phyloP scores from a whole-genome alignment of 192 early-diverging fungal species.

The Linnemannia schmuckeri region DNA sequence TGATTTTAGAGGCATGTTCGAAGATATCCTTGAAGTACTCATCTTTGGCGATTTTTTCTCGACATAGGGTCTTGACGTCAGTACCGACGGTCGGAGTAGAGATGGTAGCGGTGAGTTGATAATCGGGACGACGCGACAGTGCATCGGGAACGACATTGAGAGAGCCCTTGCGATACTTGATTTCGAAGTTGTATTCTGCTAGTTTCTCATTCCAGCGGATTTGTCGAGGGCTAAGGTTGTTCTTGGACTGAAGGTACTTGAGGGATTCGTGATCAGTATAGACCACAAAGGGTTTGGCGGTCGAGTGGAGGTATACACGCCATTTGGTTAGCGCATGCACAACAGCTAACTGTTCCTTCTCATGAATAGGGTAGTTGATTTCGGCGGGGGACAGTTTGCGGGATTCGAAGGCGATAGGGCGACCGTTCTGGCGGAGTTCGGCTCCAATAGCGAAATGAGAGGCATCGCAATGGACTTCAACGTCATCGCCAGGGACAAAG shows the following conservation, averaged over 20 bases:
- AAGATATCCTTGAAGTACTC: conserved; percentile 5
- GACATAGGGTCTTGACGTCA: not conserved
- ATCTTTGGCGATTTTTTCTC: not conserved
- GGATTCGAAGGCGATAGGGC: conserved; percentile 36
- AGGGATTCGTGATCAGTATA: conserved; percentile 55
- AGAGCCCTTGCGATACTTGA: not conserved
- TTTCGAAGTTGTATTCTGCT: too few species aligned
- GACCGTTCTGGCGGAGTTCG: conserved; percentile 21
- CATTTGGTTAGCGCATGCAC: too few species aligned
- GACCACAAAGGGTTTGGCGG: too few species aligned
- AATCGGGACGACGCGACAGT: conserved; percentile 29
- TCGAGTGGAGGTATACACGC: too few species aligned
- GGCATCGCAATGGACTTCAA: conserved; percentile 22
- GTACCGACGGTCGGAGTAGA: not conserved
- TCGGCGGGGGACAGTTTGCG: conserved; percentile 34
- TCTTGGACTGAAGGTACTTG: conserved; percentile 41
- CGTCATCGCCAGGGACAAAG: not conserved
- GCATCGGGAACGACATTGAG: conserved; percentile 48
- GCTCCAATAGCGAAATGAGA: conserved; percentile 12
- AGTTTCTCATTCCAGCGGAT: conserved; percentile 16
- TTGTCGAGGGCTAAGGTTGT: conserved; percentile 21
- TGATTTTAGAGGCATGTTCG: not conserved
- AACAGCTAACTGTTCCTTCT: not conserved
- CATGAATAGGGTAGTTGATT: conserved; percentile 5
- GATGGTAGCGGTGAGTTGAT: not conserved